Evolutionary conservation across 1,284 basidiomycete genomes (phyloP).

Genomic region (Tausonia pullulans): DNA sequence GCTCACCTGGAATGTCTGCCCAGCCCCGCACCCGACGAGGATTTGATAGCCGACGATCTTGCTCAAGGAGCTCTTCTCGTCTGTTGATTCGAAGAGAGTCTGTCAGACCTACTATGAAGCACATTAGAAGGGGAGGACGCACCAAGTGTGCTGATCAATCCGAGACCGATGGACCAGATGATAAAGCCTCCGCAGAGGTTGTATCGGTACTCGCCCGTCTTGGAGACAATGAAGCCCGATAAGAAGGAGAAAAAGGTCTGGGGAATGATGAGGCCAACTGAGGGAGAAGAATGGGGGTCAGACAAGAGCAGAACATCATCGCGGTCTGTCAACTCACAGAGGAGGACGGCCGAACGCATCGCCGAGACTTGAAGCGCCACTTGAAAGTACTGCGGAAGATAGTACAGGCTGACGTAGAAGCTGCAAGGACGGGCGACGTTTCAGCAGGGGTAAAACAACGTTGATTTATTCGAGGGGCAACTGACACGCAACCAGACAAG

Average conservation of each 20-base stretch:
- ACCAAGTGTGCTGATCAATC: slow-evolving; percentile 46
- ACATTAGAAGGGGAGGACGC: too few species aligned
- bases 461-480: slow-evolving; percentile 19
- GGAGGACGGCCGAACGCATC: slow-evolving; percentile 49
- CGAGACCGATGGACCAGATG: slow-evolving; percentile 58
- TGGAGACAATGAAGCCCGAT: slow-evolving; percentile 48
- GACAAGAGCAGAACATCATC: too few species aligned
- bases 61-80: slow-evolving; percentile 40
- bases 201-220: slow-evolving; percentile 53
- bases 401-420: slow-evolving; percentile 50
- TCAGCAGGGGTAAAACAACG: slow-evolving; percentile 12
- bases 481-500: slow-evolving; percentile 39
- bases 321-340: slow-evolving; percentile 23
- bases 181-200: slow-evolving; percentile 55
- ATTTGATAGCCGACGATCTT: slow-evolving; percentile 56
- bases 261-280: slow-evolving; percentile 49
- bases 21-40: slow-evolving; percentile 55
- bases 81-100: slow-evolving; percentile 28
- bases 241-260: slow-evolving; percentile 49
- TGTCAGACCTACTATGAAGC: too few species aligned
- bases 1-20: slow-evolving; percentile 31
- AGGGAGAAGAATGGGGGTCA: too few species aligned
- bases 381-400: slow-evolving; percentile 65
- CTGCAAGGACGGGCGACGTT: slow-evolving; percentile 40
- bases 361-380: slow-evolving; percentile 53